Evolutionary conservation across 140 eudicot genomes (phyloP), one percentile per base, ranked within the genome.

Genomic region (Bidens hawaiensis): DNA sequence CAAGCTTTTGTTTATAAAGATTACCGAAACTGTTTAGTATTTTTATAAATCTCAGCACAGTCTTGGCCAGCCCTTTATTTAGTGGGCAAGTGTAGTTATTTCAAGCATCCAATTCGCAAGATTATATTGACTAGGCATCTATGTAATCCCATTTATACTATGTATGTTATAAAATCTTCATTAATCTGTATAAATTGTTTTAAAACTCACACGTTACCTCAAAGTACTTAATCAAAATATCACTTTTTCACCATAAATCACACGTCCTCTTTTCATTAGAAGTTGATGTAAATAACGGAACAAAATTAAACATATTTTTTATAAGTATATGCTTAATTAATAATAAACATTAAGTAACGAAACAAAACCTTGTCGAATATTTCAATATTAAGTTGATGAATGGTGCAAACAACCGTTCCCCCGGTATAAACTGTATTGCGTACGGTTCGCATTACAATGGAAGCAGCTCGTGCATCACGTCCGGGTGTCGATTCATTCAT

Each of bases 61-160:
- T 93, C 96, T 38, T 68, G 67, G 9, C 85, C 84, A 9, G 88
- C 68, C 69, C 82, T 76, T 64, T 73, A 85, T 85, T 93, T 96
- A 27, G 67, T 79, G 24, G n/a, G 85, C 87, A 21, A 94, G 84
- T 53, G 95, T 88, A 59, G 84, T 85, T 57, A 93, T 75, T 63
- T 93, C 99, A 40, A 93, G 91, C 99, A 93, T 93, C 99, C 99
- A 93, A 72, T 95, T 93, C 22, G 99, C 94, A 33, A 96, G 99
- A 71, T 88, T 93, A 59, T 83, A 93, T 64, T 90, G 90, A 50
- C 71, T 68, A 0, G 79, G 75, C 49, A 93, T 93, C 6, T 79
- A 82, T 54, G 94, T 50, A 55, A 83, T 69, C 28, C 95, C 96
- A 48, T 42, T 58, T 46, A 88, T 80, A 19, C 81, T 56, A 95